Percentiles rank a stretch among this genome's conserved stretches.
Conservation (phyloP, 257 asterid genomes). For the Plectranthus barbatus region DNA sequence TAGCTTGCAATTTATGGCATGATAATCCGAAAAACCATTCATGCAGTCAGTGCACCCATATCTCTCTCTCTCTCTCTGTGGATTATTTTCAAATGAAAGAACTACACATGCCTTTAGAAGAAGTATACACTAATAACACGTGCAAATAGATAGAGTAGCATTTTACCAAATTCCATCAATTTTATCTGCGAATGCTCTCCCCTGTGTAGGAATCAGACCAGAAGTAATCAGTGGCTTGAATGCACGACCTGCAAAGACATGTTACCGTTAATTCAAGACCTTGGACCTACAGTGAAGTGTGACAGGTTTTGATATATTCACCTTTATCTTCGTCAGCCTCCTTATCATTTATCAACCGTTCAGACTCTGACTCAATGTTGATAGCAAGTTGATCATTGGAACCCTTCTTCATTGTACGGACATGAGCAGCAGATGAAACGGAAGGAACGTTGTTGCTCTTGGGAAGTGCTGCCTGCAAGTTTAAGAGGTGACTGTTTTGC, state of each 20-base stretch:
- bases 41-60: not conserved
- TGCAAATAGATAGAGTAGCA: slow-evolving; percentile 1
- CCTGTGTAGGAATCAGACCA: slow-evolving; percentile 89
- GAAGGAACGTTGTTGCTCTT: slow-evolving; percentile 41
- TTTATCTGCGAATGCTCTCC: slow-evolving; percentile 77
- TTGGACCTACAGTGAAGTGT: not conserved
- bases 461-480: slow-evolving; percentile 56
- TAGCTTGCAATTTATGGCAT: not conserved
- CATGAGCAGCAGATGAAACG: slow-evolving; percentile 72
- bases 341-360: slow-evolving; percentile 45
- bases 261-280: slow-evolving; percentile 3
- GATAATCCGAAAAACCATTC: no score
- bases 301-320: slow-evolving; percentile 9
- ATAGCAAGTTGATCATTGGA: slow-evolving; percentile 88
- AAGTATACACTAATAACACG: not conserved
- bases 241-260: slow-evolving; percentile 56
- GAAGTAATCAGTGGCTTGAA: slow-evolving; percentile 78
- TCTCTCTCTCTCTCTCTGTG: no score
- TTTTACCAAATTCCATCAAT: slow-evolving; percentile 87
- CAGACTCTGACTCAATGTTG: slow-evolving; percentile 69
- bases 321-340: slow-evolving; percentile 87
- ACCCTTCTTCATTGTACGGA: slow-evolving; percentile 76
- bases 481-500: slow-evolving; percentile 9
- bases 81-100: not conserved
- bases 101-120: not conserved